A percentile compares a stretch with the other conserved stretches of the same genome.
Conservation (phyloP, 257 asterid genomes). For the Buddleja alternifolia region DNA sequence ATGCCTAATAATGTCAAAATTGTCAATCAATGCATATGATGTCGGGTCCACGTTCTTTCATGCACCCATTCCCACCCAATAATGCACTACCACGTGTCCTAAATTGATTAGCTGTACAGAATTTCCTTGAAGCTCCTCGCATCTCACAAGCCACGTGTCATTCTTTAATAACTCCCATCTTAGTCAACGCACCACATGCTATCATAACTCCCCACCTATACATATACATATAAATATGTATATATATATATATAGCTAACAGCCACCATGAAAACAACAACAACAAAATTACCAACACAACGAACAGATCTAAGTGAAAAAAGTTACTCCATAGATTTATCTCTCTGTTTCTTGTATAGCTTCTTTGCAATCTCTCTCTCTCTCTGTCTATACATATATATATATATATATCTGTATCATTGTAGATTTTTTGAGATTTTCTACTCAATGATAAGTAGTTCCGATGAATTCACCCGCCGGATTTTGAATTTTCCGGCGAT, state of each 20-base stretch:
- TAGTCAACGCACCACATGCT: conserved; percentile 19
- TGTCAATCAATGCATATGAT: conserved; percentile 32
- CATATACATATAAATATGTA: neutral
- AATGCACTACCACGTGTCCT: conserved; percentile 35
- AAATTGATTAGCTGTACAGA: neutral
- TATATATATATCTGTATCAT: too few species aligned
- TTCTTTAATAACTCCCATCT: neutral
- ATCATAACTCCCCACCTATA: conserved; percentile 40
- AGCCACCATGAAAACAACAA: neutral
- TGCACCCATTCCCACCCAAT: conserved; percentile 34
- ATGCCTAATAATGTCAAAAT: conserved; percentile 19
- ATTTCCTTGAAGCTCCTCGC: conserved; percentile 34
- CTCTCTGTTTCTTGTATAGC: conserved; percentile 14
- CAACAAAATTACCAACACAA: conserved; percentile 8
- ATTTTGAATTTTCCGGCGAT: conserved; percentile 77
- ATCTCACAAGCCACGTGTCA: conserved; percentile 31
- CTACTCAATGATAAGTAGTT: conserved; percentile 55
- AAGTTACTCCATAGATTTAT: neutral
- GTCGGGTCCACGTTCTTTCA: conserved; percentile 65
- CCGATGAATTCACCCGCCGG: conserved; percentile 72
- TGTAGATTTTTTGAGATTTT: neutral
- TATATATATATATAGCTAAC: conserved; percentile 24
- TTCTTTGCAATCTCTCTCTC: neutral
- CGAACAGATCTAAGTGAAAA: neutral
- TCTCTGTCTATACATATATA: too few species aligned